These are phyloP conservation scores for Gloeostereum incarnatum DNA, from an alignment of 768 basidiomycete genomes.

Conservation along the genomic window DNA sequence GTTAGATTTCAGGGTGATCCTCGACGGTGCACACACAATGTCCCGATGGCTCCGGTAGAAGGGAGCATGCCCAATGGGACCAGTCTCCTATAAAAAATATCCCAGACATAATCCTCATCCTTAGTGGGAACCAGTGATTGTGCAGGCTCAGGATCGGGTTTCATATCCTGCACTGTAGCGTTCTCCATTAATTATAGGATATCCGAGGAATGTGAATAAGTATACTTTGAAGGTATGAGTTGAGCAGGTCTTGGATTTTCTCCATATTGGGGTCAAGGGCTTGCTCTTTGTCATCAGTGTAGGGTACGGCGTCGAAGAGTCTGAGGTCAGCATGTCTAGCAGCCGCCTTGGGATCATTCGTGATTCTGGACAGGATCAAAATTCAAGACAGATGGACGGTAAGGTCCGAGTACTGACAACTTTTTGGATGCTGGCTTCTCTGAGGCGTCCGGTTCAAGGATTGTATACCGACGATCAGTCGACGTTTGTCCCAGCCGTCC, in stretches of 20 bases:
- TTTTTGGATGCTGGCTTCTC: constrained; percentile 8
- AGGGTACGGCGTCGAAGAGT: constrained; percentile 65
- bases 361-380: background rate
- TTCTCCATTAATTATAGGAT: background rate
- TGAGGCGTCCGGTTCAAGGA: constrained; percentile 26
- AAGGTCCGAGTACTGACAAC: no score
- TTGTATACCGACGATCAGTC: constrained; percentile 40
- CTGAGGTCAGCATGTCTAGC: constrained; percentile 33
- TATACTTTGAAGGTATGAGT: constrained; percentile 62
- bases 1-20: no score
- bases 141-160: constrained; percentile 7
- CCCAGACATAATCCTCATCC: constrained; percentile 68
- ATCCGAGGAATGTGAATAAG: background rate
- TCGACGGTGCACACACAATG: constrained; percentile 40
- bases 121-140: constrained; percentile 6
- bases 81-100: constrained; percentile 72
- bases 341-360: background rate
- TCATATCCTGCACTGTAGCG: constrained; percentile 21
- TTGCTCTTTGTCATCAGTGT: constrained; percentile 15
- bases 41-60: constrained; percentile 39
- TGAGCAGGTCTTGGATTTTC: constrained; percentile 69
- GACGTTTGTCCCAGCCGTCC: constrained; percentile 22
- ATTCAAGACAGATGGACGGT: background rate
- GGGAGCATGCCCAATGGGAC: constrained; percentile 44
- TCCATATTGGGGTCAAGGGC: constrained; percentile 55